Evolutionary conservation across 2,329 filamentous ascomycete species (phyloP), one percentile per base, ranked within the genome.

Genomic region (Talaromyces sp.): DNA sequence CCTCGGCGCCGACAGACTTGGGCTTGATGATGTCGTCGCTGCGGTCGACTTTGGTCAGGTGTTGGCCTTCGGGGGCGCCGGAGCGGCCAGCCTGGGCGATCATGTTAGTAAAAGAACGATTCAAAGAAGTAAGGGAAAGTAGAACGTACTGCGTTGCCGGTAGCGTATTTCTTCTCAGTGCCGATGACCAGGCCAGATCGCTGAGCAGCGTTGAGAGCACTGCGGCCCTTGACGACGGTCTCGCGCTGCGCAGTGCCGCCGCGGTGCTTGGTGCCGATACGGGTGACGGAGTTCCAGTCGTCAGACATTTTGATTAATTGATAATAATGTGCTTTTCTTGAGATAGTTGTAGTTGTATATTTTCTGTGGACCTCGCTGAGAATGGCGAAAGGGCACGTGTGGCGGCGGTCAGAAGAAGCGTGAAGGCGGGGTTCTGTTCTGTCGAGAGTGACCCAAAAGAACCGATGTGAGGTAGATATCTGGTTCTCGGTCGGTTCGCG

Each of bases 11-110:
- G 61, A 97, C 83, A 53, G 91, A 95, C 81, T 96, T 96, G 72
- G 92, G 92, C 82, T 96, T 96, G 79, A 97, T 88, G 79, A 97
- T 96, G 75, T 97, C 94, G 82, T 97, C 92, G 74, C 87, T 88
- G 68, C 93, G 92, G 83, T 97, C 94, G 77, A 99, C 92, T 83
- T 97, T 97, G 67, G 94, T 97, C 66, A 97, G 84, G 74, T 91
- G 92, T 80, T 99, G 94, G 69, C 94, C 94, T 79, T 97, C 93
- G 66, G 82, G 70, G 58, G 73, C 82, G 63, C 79, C 80, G 62
- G 78, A 59, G 60, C 73, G 74, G 26, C 65, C 67, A 50, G 81
- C 73, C 79, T 83, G 65, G 43, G 14, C n/a, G n/a, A n/a, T n/a
- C 7, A 5, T 29, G 59, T 69, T 58, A 66, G 61, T 26, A 56